A percentile compares a stretch with the other conserved stretches of the same genome.
These are phyloP conservation scores for Dendrobium catenatum DNA, from an alignment of 106 monocot genomes.

Conservation along the genomic window DNA sequence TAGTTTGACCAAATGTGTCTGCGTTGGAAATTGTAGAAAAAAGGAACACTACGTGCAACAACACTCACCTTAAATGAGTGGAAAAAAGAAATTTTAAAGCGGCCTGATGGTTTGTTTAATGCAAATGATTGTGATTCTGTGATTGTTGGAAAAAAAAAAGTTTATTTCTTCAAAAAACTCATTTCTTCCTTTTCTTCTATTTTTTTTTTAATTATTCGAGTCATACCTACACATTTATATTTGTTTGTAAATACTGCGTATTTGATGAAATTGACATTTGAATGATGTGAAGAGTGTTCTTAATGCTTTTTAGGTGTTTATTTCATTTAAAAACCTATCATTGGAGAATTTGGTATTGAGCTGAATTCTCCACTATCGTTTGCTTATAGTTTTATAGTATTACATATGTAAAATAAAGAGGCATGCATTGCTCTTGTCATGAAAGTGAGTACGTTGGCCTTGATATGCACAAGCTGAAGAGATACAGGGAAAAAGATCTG, in stretches of 20 bases:
- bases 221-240: neutral
- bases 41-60: neutral
- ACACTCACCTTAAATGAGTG: neutral
- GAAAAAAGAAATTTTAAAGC: neutral
- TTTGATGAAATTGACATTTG: neutral
- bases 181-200: neutral
- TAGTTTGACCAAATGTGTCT: neutral
- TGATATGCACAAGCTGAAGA: neutral
- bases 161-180: neutral
- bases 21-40: neutral
- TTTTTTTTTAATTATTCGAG: neutral
- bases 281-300: neutral
- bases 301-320: neutral
- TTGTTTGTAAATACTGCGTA: neutral
- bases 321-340: neutral
- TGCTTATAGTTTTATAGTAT: neutral
- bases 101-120: neutral
- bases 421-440: neutral
- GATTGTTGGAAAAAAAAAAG: neutral
- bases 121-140: neutral
- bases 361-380: neutral
- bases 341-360: neutral
- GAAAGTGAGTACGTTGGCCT: neutral
- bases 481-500: no score
- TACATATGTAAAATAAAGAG: neutral